phyloP scores from a whole-genome alignment of 2,329 filamentous ascomycete genomes.

The Penicillium oxalicum region DNA sequence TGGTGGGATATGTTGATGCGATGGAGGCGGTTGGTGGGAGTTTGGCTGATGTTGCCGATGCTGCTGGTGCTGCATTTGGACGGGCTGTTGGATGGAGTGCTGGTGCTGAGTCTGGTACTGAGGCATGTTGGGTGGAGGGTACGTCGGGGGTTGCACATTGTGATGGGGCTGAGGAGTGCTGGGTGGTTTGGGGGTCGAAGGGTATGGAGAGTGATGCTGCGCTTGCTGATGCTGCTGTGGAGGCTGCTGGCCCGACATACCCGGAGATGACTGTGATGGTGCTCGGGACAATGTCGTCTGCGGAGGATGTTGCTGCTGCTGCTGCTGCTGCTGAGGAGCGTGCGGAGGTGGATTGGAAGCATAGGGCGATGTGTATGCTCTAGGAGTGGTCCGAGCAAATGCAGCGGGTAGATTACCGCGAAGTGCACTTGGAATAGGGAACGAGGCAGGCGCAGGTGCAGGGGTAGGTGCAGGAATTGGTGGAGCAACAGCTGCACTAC shows the following conservation, averaged over 20 bases:
- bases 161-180: slow-evolving; percentile 18
- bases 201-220: slow-evolving; percentile 22
- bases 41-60: slow-evolving; percentile 12
- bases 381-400: slow-evolving; percentile 32
- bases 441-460: slow-evolving; percentile 21
- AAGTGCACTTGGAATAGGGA: slow-evolving; percentile 33
- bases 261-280: slow-evolving; percentile 14
- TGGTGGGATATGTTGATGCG: slow-evolving; percentile 4
- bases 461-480: slow-evolving; percentile 14
- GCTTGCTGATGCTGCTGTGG: slow-evolving; percentile 15
- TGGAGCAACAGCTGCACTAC: slow-evolving; percentile 14
- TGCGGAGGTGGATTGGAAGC: slow-evolving; percentile 34
- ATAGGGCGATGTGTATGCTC: slow-evolving; percentile 40
- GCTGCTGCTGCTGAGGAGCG: slow-evolving; percentile 23
- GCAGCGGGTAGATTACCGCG: slow-evolving; percentile 37
- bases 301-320: slow-evolving; percentile 19
- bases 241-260: slow-evolving; percentile 7
- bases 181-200: slow-evolving; percentile 15
- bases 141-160: slow-evolving; percentile 15
- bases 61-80: slow-evolving; percentile 5
- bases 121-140: slow-evolving; percentile 13
- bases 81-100: slow-evolving; percentile 12
- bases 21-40: slow-evolving; percentile 11
- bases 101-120: slow-evolving; percentile 19
- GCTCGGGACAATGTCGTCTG: slow-evolving; percentile 24